Base-by-base conservation (phyloP, 352 stramenopile genomes). In the Globisporangium spinosum region DNA sequence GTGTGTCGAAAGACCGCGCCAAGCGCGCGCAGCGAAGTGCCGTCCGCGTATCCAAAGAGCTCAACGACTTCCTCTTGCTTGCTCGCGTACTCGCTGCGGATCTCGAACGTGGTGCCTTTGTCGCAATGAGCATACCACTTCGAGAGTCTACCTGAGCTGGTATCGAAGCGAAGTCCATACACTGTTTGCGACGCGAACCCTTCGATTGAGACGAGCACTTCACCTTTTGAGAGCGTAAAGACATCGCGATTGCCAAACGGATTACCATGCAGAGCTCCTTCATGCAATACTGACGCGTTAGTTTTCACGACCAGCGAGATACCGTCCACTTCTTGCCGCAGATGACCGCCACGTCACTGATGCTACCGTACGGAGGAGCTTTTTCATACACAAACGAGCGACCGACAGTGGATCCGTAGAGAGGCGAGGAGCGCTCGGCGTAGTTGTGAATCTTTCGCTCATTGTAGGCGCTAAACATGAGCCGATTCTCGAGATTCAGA, bases 101-200 rank as follows among this genome's bases (percentile, higher is more conserved):
- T 49, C 43, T 89, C 78, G 63, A 94, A 94, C 38, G 75, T 78
- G 10, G 75, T 78, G 34, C 85, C 85, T 68, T 90, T 89, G 49
- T 92, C 83, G 61, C 75, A 83, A 29, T 89, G 78, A 15, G 83
- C 85, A 67, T 87, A 94, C 85, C 85, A 94, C 62, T 89, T 92
- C 1, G 85, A 94, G n/a, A 76, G 68, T 3, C 85, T 70, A 0
- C 79, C 79, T 1, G 67, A 58, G 49, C 71, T 91, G 15, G 85
- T 92, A 20, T 73, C 77, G 38, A 92, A 89, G 27, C 85, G 80
- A 0, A 94, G 60, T 0, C 77, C 83, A 38, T 90, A 89, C 35
- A 94, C 71, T 9, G 81, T 87, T 55, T 92, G 83, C 0, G 85
- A 92, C 1, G 85, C 85, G 55, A 89, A 92, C 4, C 85, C 83